Evolutionary conservation across 768 basidiomycete genomes (phyloP).

Genomic region (Phylloporus rhodoxanthus): DNA sequence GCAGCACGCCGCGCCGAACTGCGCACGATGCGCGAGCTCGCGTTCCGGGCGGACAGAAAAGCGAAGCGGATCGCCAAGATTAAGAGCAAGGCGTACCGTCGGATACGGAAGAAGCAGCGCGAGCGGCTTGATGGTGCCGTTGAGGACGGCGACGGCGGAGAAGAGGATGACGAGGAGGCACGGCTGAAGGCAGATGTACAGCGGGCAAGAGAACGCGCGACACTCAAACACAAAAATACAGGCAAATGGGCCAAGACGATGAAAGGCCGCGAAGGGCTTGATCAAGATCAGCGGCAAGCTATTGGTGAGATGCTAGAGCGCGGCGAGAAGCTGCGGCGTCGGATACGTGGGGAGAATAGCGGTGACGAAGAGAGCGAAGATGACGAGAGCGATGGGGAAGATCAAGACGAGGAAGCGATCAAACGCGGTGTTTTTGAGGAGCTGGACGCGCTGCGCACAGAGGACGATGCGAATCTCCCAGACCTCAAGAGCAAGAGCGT

Average conservation of each 20-base stretch:
- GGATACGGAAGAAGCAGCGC: conserved; percentile 72
- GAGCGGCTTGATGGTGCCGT: conserved; percentile 50
- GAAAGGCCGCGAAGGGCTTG: conserved; percentile 62
- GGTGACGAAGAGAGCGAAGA: conserved; percentile 49
- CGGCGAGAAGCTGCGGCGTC: conserved; percentile 70
- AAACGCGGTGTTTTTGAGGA: conserved; percentile 74
- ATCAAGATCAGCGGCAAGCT: conserved; percentile 55
- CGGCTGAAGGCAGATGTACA: conserved; percentile 67
- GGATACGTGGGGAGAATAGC: conserved; percentile 65
- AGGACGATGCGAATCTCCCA: conserved; percentile 27
- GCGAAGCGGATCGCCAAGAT: conserved; percentile 90
- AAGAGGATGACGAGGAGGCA: conserved; percentile 42
- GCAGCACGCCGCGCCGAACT: conserved; percentile 75
- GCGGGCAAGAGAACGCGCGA: conserved; percentile 84
- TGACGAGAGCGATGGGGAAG: conserved; percentile 34
- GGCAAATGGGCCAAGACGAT: conserved; percentile 84
- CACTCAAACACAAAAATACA: conserved; percentile 79
- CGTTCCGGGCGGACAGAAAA: conserved; percentile 89
- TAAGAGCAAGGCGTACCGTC: conserved; percentile 90
- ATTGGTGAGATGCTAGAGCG: conserved; percentile 82
- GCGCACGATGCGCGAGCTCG: conserved; percentile 83
- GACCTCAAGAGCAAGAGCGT: conserved; percentile 55
- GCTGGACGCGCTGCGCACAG: conserved; percentile 46
- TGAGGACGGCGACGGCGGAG: conserved; percentile 29
- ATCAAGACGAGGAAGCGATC: conserved; percentile 42